These are phyloP conservation scores for Chlorella sp. DNA, from an alignment of 139 green algal genomes.

Conservation along the genomic window DNA sequence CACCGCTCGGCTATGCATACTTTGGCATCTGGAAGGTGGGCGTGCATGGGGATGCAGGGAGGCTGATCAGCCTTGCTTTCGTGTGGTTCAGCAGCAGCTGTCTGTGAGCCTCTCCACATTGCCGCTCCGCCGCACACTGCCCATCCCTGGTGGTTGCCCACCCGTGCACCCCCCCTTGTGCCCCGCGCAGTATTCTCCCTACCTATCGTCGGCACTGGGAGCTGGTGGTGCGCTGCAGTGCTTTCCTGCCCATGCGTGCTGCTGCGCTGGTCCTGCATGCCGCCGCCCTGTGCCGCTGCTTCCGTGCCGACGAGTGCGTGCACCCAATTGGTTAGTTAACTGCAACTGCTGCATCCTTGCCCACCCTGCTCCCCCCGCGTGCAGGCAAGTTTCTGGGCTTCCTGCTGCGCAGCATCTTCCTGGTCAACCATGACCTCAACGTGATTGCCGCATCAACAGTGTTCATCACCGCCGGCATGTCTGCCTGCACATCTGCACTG, in stretches of 20 bases:
- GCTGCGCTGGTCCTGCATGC: not conserved
- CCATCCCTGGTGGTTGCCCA: too few species aligned
- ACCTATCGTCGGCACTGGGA: not conserved
- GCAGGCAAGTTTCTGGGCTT: slow-evolving; percentile 29
- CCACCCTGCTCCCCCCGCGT: not conserved
- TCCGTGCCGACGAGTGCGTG: too few species aligned
- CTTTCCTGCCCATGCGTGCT: too few species aligned
- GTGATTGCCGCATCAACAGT: slow-evolving; percentile 4
- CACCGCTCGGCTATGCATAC: not conserved
- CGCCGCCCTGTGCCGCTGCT: not conserved
- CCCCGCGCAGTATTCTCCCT: not conserved
- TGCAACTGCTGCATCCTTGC: not conserved
- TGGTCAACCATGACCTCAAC: not conserved
- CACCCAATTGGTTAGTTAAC: too few species aligned
- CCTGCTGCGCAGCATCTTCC: slow-evolving; percentile 5
- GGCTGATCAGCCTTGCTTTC: too few species aligned
- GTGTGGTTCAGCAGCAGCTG: too few species aligned
- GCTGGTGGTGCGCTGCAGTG: not conserved
- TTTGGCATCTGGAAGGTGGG: not conserved
- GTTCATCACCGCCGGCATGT: slow-evolving; percentile 26
- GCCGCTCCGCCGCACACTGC: too few species aligned
- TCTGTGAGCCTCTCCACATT: too few species aligned
- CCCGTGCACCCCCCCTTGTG: too few species aligned
- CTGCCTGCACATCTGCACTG: not conserved
- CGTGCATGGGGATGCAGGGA: too few species aligned